Conservation (phyloP, 163 green algal genomes). For the Chlorella variabilis region DNA sequence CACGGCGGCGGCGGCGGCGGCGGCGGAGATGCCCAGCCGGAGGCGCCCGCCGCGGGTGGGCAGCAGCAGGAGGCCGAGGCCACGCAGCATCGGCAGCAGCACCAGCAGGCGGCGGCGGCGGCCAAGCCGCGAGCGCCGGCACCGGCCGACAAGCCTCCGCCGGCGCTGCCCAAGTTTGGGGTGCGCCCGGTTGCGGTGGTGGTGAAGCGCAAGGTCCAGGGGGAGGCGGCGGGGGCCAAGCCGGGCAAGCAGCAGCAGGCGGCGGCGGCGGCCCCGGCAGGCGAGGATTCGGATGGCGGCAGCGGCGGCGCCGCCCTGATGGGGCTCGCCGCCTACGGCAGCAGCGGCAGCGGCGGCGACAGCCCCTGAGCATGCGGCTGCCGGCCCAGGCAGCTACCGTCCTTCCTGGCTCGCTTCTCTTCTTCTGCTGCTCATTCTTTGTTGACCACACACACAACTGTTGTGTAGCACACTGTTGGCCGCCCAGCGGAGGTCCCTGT, state of each 20-base stretch:
- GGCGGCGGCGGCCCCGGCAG: constrained; percentile 1
- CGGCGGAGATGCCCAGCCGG: not conserved
- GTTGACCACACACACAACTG: not conserved
- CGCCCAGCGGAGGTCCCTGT: too few species aligned
- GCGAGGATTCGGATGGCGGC: constrained; percentile 13
- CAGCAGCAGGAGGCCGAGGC: not conserved
- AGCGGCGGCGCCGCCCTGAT: constrained; percentile 20
- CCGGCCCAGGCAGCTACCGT: too few species aligned
- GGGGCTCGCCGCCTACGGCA: constrained; percentile 32
- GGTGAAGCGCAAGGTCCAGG: constrained; percentile 34
- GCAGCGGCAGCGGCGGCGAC: constrained; percentile 35
- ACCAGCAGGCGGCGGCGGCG: not conserved
- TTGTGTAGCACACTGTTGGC: too few species aligned
- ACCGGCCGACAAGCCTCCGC: constrained; percentile 7
- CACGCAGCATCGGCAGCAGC: not conserved
- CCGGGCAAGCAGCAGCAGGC: constrained; percentile 26
- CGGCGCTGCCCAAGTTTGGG: constrained; percentile 36
- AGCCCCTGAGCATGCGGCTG: not conserved
- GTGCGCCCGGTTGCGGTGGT: constrained; percentile 36
- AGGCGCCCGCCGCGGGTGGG: not conserved
- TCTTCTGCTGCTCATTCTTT: not conserved
- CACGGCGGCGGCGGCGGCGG: not conserved
- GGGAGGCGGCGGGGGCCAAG: not conserved
- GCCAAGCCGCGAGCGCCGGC: not conserved
- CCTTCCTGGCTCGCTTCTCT: not conserved